Conservation (phyloP, 2,329 filamentous ascomycete species). For the Talaromyces pinophilus region DNA sequence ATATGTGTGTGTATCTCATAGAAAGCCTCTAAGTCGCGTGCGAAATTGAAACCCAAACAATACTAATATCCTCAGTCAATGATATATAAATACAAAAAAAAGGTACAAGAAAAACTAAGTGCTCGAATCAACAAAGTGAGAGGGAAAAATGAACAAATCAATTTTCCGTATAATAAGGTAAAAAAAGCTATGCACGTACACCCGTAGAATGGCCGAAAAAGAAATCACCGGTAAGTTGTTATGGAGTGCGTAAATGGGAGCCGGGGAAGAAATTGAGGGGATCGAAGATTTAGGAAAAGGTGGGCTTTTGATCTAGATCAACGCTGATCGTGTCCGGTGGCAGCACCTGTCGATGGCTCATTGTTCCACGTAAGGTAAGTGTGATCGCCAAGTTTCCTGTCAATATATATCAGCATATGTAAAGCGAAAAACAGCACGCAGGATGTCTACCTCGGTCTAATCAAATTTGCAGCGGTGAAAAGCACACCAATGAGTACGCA, state of each 20-base stretch:
- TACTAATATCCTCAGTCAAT: slow-evolving; percentile 1
- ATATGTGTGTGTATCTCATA: slow-evolving; percentile 2
- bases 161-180: not conserved
- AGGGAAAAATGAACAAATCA: not conserved
- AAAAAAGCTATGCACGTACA: slow-evolving; percentile 19
- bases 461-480: slow-evolving; percentile 86
- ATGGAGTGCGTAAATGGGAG: slow-evolving; percentile 6
- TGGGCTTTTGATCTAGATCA: not conserved
- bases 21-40: slow-evolving; percentile 1
- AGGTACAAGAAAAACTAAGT: slow-evolving; percentile 6
- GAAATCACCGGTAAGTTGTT: not conserved
- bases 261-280: not conserved
- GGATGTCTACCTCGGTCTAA: slow-evolving; percentile 74
- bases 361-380: slow-evolving; percentile 97
- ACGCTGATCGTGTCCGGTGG: slow-evolving; percentile 58
- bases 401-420: not conserved
- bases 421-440: not conserved
- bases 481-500: slow-evolving; percentile 85
- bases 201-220: slow-evolving; percentile 11
- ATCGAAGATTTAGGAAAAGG: not conserved
- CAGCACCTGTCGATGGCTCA: slow-evolving; percentile 60
- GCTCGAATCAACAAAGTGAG: slow-evolving; percentile 4
- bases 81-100: slow-evolving; percentile 15
- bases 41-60: slow-evolving; percentile 2
- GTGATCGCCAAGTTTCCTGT: slow-evolving; percentile 95